phyloP scores from a whole-genome alignment of 768 basidiomycete genomes.

The Coprinellus micaceus region DNA sequence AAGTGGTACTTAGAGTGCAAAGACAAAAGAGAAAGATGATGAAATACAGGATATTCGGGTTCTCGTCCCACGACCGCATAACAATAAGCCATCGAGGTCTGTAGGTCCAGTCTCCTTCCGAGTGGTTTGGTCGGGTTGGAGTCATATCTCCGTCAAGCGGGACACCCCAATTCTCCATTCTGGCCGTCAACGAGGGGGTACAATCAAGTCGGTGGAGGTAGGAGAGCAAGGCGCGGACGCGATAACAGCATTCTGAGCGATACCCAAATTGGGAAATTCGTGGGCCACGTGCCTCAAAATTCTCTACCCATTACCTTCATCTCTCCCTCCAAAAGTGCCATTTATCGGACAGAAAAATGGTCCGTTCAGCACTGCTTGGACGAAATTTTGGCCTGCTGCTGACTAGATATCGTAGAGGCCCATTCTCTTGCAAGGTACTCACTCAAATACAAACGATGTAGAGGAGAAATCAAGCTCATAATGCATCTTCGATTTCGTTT shows the following conservation, averaged over 20 bases:
- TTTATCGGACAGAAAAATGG: conserved; percentile 30
- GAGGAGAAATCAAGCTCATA: conserved; percentile 1
- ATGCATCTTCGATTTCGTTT: conserved; percentile 10
- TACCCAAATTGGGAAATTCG: conserved; percentile 5
- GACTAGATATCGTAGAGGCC: conserved; percentile 47
- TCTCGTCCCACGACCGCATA: neutral
- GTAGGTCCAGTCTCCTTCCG: too few species aligned
- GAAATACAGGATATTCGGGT: neutral
- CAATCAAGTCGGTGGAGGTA: too few species aligned
- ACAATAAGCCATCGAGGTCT: neutral
- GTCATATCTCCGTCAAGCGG: too few species aligned
- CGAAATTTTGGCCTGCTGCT: neutral
- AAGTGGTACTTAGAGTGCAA: neutral
- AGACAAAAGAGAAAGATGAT: neutral
- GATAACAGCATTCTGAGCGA: neutral
- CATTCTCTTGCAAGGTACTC: conserved; percentile 66
- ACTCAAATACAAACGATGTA: neutral
- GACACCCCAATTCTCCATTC: too few species aligned
- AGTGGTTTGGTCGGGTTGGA: too few species aligned
- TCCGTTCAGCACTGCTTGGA: conserved; percentile 13
- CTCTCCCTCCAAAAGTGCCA: conserved; percentile 5
- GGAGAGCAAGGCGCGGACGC: too few species aligned
- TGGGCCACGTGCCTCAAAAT: conserved; percentile 21
- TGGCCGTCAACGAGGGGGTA: too few species aligned
- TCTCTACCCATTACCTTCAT: conserved; percentile 16